Evolutionary conservation across 768 basidiomycete genomes (phyloP).

Genomic region (Lyophyllum decastes): DNA sequence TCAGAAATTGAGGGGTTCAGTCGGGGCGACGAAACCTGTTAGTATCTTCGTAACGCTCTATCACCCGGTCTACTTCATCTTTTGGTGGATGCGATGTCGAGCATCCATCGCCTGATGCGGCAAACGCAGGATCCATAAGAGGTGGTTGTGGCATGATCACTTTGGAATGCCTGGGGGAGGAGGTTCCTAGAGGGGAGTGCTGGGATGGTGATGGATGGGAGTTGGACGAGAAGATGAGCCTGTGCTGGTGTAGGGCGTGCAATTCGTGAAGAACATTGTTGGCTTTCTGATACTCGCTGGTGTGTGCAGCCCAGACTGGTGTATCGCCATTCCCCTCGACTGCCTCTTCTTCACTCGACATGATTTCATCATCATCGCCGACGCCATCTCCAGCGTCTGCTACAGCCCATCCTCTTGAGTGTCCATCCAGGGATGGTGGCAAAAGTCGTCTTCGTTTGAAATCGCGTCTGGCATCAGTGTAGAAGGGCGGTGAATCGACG

Average conservation of each 20-base stretch:
- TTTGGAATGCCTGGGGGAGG: neutral
- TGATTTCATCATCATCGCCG: conserved; percentile 32
- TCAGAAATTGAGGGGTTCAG: neutral
- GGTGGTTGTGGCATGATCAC: neutral
- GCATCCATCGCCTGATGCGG: neutral
- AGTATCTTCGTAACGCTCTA: conserved; percentile 60
- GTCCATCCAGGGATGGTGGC: conserved; percentile 56
- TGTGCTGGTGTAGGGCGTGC: conserved; percentile 68
- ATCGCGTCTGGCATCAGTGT: conserved; percentile 30
- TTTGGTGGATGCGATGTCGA: neutral
- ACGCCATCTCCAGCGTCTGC: conserved; percentile 28
- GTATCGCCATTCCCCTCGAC: conserved; percentile 24
- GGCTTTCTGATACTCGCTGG: conserved; percentile 54
- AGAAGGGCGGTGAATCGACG: conserved; percentile 25
- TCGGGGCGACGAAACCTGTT: conserved; percentile 52
- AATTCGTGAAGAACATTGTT: conserved; percentile 72
- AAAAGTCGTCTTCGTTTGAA: conserved; percentile 56
- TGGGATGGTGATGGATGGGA: neutral
- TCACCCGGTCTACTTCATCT: conserved; percentile 48
- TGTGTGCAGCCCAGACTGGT: conserved; percentile 12
- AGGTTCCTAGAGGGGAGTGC: neutral
- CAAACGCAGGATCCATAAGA: neutral
- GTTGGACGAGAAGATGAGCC: conserved; percentile 44
- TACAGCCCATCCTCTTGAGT: conserved; percentile 46
- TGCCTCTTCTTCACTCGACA: conserved; percentile 18